phyloP scores from a whole-genome alignment of 1,139 yeast species.

The Casaregolazyma lundiana region DNA sequence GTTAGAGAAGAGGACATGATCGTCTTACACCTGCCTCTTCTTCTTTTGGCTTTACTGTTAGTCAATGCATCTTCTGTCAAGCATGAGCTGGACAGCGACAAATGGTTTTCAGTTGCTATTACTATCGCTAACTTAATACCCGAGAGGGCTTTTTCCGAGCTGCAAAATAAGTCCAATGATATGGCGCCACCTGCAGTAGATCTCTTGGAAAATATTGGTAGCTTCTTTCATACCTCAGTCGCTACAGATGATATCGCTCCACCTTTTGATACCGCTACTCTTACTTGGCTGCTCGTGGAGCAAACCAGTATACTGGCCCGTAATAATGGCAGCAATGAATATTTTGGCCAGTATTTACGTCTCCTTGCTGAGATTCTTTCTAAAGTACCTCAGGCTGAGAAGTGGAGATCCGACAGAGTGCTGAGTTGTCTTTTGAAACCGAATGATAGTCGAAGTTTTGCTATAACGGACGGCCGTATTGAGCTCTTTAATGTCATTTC shows the following conservation, averaged over 20 bases:
- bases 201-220: constrained; percentile 30
- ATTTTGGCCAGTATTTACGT: constrained; percentile 32
- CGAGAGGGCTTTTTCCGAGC: constrained; percentile 51
- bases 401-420: constrained; percentile 33
- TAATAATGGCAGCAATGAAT: neutral
- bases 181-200: constrained; percentile 20
- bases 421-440: constrained; percentile 30
- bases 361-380: constrained; percentile 44
- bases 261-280: constrained; percentile 45
- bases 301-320: constrained; percentile 12
- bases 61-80: constrained; percentile 8
- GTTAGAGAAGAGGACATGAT: constrained; percentile 84
- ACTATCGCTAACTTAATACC: constrained; percentile 49
- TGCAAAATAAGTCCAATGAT: constrained; percentile 36
- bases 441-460: constrained; percentile 7
- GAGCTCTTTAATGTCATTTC: constrained; percentile 42
- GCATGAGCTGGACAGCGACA: constrained; percentile 3
- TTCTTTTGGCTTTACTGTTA: constrained; percentile 47
- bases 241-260: constrained; percentile 26
- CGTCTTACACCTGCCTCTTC: constrained; percentile 68
- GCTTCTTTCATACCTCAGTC: constrained; percentile 31
- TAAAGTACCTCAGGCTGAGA: constrained; percentile 43
- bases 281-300: constrained; percentile 42
- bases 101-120: constrained; percentile 19
- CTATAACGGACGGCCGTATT: constrained; percentile 44